Percentiles rank a stretch among this genome's conserved stretches.
Evolutionary conservation across 345 rosid species (phyloP).

Genomic region (Aurinia saxatilis): DNA sequence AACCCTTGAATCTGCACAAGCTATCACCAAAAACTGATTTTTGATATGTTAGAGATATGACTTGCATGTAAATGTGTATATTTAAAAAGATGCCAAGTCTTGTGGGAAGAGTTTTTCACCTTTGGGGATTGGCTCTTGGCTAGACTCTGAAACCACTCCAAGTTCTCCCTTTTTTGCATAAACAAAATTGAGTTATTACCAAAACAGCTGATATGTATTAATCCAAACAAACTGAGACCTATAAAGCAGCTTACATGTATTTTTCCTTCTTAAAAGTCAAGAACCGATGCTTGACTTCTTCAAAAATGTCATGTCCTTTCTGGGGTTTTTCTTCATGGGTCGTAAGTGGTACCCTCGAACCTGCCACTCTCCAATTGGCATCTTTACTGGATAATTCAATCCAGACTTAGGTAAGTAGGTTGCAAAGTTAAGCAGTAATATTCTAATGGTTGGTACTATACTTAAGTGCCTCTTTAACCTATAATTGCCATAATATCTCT

Average conservation of each 20-base stretch:
- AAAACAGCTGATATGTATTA: neutral
- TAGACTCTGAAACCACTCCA: conserved; percentile 54
- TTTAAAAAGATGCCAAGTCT: neutral
- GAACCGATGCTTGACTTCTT: conserved; percentile 56
- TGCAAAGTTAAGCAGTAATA: neutral
- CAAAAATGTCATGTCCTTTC: conserved; percentile 37
- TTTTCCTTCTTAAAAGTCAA: conserved; percentile 52
- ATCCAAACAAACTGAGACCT: neutral
- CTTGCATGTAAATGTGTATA: neutral
- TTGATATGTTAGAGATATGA: conserved; percentile 22
- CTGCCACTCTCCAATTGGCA: conserved; percentile 3
- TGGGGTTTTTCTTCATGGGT: neutral
- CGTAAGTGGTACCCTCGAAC: neutral
- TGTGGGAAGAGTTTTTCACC: conserved; percentile 25
- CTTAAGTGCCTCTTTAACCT: neutral
- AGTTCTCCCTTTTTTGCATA: conserved; percentile 45
- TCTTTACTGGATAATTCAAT: neutral
- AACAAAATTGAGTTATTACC: neutral
- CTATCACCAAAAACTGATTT: conserved; percentile 78
- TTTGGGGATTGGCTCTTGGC: conserved; percentile 68
- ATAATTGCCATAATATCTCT: neutral
- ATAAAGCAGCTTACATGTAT: conserved; percentile 49
- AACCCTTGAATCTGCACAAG: conserved; percentile 90
- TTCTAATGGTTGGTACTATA: neutral
- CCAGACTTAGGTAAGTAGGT: neutral